These are phyloP conservation scores for Candida khao-thaluensis DNA, from an alignment of 805 yeast genomes.

Conservation along the genomic window DNA sequence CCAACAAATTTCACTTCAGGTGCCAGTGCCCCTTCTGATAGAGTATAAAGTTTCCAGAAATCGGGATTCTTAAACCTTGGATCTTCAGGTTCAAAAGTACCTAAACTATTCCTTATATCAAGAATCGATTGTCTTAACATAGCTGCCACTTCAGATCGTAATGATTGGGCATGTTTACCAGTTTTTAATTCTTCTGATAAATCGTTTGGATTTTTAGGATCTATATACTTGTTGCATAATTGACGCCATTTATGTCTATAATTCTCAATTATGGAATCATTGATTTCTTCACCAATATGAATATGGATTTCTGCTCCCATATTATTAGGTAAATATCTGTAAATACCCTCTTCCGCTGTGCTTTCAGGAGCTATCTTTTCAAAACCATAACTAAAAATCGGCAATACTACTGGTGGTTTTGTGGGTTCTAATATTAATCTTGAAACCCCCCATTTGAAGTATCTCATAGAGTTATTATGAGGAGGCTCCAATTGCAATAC, in stretches of 20 bases:
- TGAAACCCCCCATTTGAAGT: slow-evolving; percentile 94
- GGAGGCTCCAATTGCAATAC: slow-evolving; percentile 85
- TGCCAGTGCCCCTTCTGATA: slow-evolving; percentile 62
- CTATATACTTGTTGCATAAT: slow-evolving; percentile 54
- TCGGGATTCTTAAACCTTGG: slow-evolving; percentile 60
- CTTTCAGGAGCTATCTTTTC: slow-evolving; percentile 85
- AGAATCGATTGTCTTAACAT: slow-evolving; percentile 63
- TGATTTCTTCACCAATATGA: slow-evolving; percentile 68
- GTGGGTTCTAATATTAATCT: slow-evolving; percentile 81
- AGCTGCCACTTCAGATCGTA: slow-evolving; percentile 71
- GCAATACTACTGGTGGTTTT: slow-evolving; percentile 80
- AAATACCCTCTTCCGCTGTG: slow-evolving; percentile 52
- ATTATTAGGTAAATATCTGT: slow-evolving; percentile 59
- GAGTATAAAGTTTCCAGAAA: slow-evolving; percentile 74
- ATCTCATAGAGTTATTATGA: slow-evolving; percentile 81
- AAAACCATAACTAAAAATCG: slow-evolving; percentile 82
- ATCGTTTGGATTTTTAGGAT: slow-evolving; percentile 53
- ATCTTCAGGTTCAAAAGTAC: slow-evolving; percentile 59
- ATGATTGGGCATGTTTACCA: slow-evolving; percentile 62
- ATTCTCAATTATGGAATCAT: slow-evolving; percentile 54
- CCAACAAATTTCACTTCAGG: slow-evolving; percentile 74
- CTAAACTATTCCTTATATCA: slow-evolving; percentile 41
- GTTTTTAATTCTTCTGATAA: slow-evolving; percentile 58
- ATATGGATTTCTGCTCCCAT: slow-evolving; percentile 68
- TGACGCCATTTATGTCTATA: slow-evolving; percentile 72